Base-by-base conservation (phyloP, 73 alveolate genomes). In the Breviolum minutum region DNA sequence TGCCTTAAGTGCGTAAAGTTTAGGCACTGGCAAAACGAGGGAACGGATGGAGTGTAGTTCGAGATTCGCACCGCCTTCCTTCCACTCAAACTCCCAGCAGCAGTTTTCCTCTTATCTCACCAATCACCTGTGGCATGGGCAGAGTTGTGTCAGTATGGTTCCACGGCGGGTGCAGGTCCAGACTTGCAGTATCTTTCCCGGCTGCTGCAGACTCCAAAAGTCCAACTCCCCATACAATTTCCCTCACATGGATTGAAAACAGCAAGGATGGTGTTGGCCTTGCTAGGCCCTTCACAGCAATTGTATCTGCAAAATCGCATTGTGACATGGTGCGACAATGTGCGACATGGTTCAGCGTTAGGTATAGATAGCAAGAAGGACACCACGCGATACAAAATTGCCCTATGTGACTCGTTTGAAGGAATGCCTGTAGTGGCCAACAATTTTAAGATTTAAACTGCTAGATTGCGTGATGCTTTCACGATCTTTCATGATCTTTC, bases 1-100 rank as follows among this genome's bases (percentile, higher is more conserved):
- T 26, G 12, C n/a, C 63, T 69, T 88, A 16, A 88, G 85, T 32
- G 68, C 95, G 24, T 88, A 88, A 19, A 88, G 30, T 40, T 85
- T 32, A 27, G 95, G 32, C 30, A 88, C 95, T 10, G 95, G 81
- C 11, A 88, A 29, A 26, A 30, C 63, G 70, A 88, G 27, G 30
- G 95, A 88, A n/a, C 84, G 80, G 64, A 88, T 61, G 61, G 85
- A 88, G 68, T 88, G 95, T 60, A 88, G 63, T 10, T 88, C 85
- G 11, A 88, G 24, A 40, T 88, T 66, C 60, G 85, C 95, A n/a
- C 95, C 86, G 24, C 60, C 22, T 29, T 69, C 73, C 5, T 61
- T 14, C 95, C 95, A 88, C 86, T 88, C 86, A 8, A 8, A 71
- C 86, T 16, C 68, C 81, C 26, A 88, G 54, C 95, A 66, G 29